Percentiles rank a stretch among this genome's conserved stretches.
Conservation (phyloP, 306 rosid species). For the Cucumis cinereus region DNA sequence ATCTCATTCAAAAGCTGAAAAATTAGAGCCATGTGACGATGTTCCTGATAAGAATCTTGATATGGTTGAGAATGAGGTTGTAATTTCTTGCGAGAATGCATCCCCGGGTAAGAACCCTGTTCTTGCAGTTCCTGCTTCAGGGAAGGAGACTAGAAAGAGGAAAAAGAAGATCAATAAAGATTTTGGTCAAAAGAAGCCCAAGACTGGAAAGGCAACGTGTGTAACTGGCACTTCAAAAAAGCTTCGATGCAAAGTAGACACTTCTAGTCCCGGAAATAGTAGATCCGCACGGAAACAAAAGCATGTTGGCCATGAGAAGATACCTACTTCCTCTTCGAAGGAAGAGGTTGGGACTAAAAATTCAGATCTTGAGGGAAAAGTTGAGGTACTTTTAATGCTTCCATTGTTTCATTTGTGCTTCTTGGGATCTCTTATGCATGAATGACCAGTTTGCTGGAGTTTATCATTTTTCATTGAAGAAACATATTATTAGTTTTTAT, state of each 20-base stretch:
- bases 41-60: constrained; percentile 29
- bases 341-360: constrained; percentile 39
- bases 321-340: constrained; percentile 36
- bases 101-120: constrained; percentile 45
- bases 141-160: constrained; percentile 50
- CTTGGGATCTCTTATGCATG: background rate
- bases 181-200: constrained; percentile 47
- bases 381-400: constrained; percentile 44
- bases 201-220: constrained; percentile 53
- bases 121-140: constrained; percentile 47
- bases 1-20: constrained; percentile 34
- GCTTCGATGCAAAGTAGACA: constrained; percentile 21
- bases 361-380: constrained; percentile 38
- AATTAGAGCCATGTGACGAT: constrained; percentile 33
- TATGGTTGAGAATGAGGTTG: constrained; percentile 35
- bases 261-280: constrained; percentile 27
- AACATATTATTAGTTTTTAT: background rate
- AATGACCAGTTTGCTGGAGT: background rate
- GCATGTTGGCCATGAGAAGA: constrained; percentile 30
- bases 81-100: constrained; percentile 26
- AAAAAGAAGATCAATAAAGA: constrained; percentile 33
- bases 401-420: background rate
- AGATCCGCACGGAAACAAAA: constrained; percentile 54
- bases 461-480: background rate
- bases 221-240: constrained; percentile 26